Evolutionary conservation across 805 yeast species (phyloP).

Genomic region (Cyberlindnera galapagoensis): DNA sequence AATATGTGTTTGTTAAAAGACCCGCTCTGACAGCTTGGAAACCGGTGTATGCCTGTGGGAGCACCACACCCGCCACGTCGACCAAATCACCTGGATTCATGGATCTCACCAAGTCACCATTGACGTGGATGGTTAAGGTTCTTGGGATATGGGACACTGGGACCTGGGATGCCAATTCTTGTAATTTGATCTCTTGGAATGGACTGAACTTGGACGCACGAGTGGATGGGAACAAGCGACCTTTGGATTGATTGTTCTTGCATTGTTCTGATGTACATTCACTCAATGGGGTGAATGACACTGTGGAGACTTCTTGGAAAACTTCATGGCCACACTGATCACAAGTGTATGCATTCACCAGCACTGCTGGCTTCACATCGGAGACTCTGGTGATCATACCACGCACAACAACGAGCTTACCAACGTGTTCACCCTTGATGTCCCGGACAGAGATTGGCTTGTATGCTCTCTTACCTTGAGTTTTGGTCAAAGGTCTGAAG

Average conservation of each 20-base stretch:
- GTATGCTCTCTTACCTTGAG: constrained; percentile 19
- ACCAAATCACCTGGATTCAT: constrained; percentile 93
- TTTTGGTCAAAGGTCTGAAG: constrained; percentile 67
- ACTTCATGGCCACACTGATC: constrained; percentile 96
- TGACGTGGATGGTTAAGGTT: constrained; percentile 75
- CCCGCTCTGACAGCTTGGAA: constrained; percentile 92
- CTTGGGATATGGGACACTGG: constrained; percentile 98
- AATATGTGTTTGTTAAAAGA: constrained; percentile 83
- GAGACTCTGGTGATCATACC: constrained; percentile 95
- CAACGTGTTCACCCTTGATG: constrained; percentile 75
- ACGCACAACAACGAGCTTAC: constrained; percentile 81
- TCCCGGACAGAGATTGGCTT: constrained; percentile 85
- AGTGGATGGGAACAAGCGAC: constrained; percentile 86
- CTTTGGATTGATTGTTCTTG: constrained; percentile 69
- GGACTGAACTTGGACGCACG: constrained; percentile 94
- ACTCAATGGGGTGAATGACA: constrained; percentile 76
- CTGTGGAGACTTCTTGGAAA: constrained; percentile 87
- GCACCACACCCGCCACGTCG: constrained; percentile 84
- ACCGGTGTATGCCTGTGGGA: constrained; percentile 96
- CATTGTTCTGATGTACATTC: constrained; percentile 87
- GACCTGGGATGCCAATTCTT: constrained; percentile 92
- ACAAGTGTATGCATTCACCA: constrained; percentile 93
- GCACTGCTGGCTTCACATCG: constrained; percentile 90
- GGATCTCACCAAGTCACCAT: constrained; percentile 83
- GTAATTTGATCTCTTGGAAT: constrained; percentile 92